A percentile compares a stretch with the other conserved stretches of the same genome.
phyloP scores from a whole-genome alignment of 768 basidiomycete genomes.

The Phanerochaete carnosa region DNA sequence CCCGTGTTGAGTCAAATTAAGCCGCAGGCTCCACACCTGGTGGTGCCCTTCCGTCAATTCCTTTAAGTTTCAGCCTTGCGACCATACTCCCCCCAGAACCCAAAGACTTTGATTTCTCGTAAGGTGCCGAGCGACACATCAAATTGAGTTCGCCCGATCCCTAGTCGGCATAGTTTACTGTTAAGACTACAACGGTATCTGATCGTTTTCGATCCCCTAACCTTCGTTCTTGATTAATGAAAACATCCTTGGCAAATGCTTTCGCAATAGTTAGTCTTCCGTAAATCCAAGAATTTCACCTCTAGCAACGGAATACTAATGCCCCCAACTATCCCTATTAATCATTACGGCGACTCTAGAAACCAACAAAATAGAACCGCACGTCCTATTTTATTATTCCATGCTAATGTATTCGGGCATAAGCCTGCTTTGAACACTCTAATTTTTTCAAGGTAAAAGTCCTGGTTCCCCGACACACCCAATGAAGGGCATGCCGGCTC shows the following conservation, averaged over 20 bases:
- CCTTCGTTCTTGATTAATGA: slow-evolving; percentile 85
- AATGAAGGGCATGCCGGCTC: slow-evolving; percentile 64
- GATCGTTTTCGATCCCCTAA: slow-evolving; percentile 84
- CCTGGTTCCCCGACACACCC: slow-evolving; percentile 69
- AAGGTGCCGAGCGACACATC: slow-evolving; percentile 77
- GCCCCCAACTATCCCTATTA: slow-evolving; percentile 82
- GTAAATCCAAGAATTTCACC: slow-evolving; percentile 86
- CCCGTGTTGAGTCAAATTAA: slow-evolving; percentile 85
- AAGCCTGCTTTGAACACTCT: slow-evolving; percentile 81
- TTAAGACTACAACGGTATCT: slow-evolving; percentile 84
- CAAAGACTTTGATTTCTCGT: slow-evolving; percentile 88
- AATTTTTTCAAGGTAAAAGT: slow-evolving; percentile 83
- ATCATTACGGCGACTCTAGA: slow-evolving; percentile 79
- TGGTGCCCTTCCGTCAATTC: slow-evolving; percentile 84
- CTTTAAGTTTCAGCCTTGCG: slow-evolving; percentile 78
- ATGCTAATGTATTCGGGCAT: slow-evolving; percentile 79
- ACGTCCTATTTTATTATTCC: slow-evolving; percentile 81
- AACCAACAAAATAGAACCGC: slow-evolving; percentile 83
- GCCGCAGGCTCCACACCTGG: slow-evolving; percentile 77
- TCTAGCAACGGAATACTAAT: slow-evolving; percentile 79
- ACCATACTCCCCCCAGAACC: slow-evolving; percentile 81
- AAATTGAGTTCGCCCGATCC: slow-evolving; percentile 67
- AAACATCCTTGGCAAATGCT: slow-evolving; percentile 85
- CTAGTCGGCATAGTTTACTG: slow-evolving; percentile 83
- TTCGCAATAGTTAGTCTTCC: slow-evolving; percentile 79